phyloP scores from a whole-genome alignment of 2,329 filamentous ascomycete genomes.

The Dactylellina cionopaga region DNA sequence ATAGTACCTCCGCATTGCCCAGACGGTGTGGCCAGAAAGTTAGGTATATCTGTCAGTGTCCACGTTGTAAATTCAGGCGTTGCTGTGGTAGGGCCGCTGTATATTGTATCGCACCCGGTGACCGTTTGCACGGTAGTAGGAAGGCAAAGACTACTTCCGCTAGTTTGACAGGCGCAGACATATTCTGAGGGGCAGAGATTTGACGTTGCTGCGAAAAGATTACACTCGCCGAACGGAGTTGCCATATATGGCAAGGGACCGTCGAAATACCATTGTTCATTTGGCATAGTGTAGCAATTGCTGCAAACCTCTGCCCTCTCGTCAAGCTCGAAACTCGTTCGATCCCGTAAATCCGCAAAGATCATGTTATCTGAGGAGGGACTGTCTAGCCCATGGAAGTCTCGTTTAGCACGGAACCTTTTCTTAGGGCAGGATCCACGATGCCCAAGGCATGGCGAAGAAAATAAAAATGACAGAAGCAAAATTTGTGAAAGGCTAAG shows the following conservation, averaged over 20 bases:
- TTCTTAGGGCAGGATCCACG: too few relatives aligned
- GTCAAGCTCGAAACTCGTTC: not conserved
- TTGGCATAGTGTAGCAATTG: not conserved
- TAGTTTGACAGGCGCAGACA: slow-evolving; percentile 11
- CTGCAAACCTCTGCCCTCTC: slow-evolving; percentile 12
- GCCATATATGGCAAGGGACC: slow-evolving; percentile 10
- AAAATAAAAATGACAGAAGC: too few relatives aligned
- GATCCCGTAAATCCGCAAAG: too few relatives aligned
- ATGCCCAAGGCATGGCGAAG: too few relatives aligned
- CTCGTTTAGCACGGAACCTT: too few relatives aligned
- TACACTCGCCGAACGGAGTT: not conserved
- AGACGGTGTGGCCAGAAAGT: not conserved
- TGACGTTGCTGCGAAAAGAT: not conserved
- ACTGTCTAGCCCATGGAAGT: too few relatives aligned
- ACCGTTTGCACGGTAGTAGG: not conserved
- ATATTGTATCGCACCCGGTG: not conserved
- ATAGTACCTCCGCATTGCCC: slow-evolving; percentile 18
- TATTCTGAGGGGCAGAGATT: slow-evolving; percentile 12
- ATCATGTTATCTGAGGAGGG: too few relatives aligned
- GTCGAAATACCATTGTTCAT: not conserved
- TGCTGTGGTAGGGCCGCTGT: not conserved
- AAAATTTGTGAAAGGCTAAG: too few relatives aligned
- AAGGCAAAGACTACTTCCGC: slow-evolving; percentile 9
- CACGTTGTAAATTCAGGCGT: not conserved
- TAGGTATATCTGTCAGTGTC: not conserved